A percentile compares a stretch with the other conserved stretches of the same genome.
phyloP scores from a whole-genome alignment of 2,329 filamentous ascomycete species.

The Ophiocordyceps camponoti-leonardi region DNA sequence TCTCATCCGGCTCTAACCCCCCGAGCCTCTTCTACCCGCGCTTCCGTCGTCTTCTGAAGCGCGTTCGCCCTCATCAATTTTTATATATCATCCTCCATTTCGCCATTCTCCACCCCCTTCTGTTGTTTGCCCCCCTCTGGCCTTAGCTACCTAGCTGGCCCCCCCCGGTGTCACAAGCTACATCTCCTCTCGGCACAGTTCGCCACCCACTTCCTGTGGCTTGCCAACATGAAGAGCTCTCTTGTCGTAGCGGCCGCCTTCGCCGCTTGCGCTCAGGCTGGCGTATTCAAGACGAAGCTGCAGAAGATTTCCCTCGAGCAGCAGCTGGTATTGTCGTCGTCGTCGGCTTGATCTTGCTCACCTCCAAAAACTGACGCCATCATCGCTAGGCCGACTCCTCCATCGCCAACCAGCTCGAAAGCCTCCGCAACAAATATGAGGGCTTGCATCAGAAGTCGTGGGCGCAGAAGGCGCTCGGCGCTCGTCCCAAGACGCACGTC shows the following conservation, averaged over 20 bases:
- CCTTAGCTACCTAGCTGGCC: neutral
- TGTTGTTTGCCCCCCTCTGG: neutral
- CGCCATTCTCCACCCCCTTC: neutral
- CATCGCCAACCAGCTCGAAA: conserved; percentile 65
- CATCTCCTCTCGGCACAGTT: neutral
- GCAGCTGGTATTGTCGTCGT: conserved; percentile 51
- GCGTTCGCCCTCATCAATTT: neutral
- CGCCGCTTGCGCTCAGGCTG: conserved; percentile 68
- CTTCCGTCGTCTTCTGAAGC: neutral
- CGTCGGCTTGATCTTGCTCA: too few relatives aligned
- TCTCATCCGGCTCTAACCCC: neutral
- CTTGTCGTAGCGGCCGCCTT: conserved; percentile 65
- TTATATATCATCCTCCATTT: neutral
- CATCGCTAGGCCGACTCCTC: conserved; percentile 50
- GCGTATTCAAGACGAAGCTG: conserved; percentile 90
- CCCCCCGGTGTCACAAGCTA: neutral
- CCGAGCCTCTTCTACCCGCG: neutral
- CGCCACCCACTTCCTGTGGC: conserved; percentile 1
- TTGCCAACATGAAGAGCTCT: conserved; percentile 65
- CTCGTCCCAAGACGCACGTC: conserved; percentile 38
- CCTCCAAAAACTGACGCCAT: conserved; percentile 15
- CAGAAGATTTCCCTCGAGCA: conserved; percentile 88
- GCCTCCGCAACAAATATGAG: conserved; percentile 93
- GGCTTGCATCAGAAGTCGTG: conserved; percentile 52
- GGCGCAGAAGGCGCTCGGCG: conserved; percentile 63